These are phyloP conservation scores for Microcos paniculata DNA, from an alignment of 345 rosid species.

Conservation along the genomic window DNA sequence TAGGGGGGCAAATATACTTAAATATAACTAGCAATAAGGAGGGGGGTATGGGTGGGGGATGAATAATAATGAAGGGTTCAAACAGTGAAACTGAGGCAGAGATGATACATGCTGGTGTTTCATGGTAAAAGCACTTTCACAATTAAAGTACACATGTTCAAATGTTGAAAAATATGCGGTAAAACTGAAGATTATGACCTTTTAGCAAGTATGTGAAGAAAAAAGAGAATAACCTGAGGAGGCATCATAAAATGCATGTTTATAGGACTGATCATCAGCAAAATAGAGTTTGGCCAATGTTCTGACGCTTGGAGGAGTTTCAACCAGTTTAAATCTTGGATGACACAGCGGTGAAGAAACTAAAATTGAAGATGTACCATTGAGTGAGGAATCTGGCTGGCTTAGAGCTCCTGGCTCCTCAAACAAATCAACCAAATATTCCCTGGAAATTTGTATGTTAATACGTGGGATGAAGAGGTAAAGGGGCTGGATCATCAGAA, in stretches of 20 bases:
- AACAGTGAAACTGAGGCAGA: neutral
- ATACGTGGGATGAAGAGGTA: neutral
- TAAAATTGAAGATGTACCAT: constrained; percentile 43
- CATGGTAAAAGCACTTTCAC: neutral
- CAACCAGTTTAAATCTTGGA: constrained; percentile 42
- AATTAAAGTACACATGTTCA: neutral
- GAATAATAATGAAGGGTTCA: neutral
- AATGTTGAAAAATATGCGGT: neutral
- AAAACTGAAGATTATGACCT: neutral
- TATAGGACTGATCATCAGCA: constrained; percentile 29
- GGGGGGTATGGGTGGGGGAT: neutral
- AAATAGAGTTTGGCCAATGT: constrained; percentile 44
- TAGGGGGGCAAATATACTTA: neutral
- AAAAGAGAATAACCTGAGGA: constrained; percentile 35
- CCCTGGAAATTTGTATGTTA: constrained; percentile 37
- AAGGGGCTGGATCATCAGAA: neutral
- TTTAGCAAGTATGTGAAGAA: neutral
- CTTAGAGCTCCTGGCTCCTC: constrained; percentile 46
- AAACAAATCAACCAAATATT: constrained; percentile 52
- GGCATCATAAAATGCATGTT: constrained; percentile 34
- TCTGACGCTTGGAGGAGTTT: constrained; percentile 37
- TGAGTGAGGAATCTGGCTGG: constrained; percentile 51
- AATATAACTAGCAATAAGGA: neutral
- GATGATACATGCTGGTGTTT: neutral
- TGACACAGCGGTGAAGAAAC: constrained; percentile 54